Evolutionary conservation across 2,329 filamentous ascomycete species (phyloP).

Genomic region (Ophiostoma piceae): DNA sequence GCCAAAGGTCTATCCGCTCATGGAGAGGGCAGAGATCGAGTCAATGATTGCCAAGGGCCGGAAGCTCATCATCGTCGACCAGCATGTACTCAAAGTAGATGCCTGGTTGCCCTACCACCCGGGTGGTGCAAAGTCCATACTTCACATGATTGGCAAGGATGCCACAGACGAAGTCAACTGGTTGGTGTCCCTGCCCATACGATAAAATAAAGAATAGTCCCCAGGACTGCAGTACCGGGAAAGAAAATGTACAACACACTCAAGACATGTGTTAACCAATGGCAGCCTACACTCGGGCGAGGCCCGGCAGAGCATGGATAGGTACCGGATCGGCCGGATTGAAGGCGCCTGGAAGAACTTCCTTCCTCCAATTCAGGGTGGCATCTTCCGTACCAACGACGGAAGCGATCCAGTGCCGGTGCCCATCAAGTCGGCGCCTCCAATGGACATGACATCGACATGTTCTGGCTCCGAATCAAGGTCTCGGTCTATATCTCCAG

Average conservation of each 20-base stretch:
- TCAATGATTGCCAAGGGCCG: conserved; percentile 75
- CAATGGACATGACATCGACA: conserved; percentile 28
- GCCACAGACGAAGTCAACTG: conserved; percentile 90
- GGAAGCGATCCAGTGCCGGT: conserved; percentile 41
- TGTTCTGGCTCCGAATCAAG: conserved; percentile 21
- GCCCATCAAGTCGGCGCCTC: neutral
- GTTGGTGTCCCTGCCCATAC: conserved; percentile 47
- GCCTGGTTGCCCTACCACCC: conserved; percentile 86
- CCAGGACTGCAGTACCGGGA: neutral
- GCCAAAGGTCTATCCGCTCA: conserved; percentile 34
- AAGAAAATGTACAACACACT: neutral
- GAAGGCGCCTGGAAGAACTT: conserved; percentile 84
- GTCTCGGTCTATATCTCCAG: conserved; percentile 39
- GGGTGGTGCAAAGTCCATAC: conserved; percentile 83
- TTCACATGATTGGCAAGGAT: conserved; percentile 90
- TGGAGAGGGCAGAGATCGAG: conserved; percentile 60
- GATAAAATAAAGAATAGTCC: too few species aligned
- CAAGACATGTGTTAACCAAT: neutral
- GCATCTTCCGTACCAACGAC: conserved; percentile 54
- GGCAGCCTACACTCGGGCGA: conserved; percentile 74
- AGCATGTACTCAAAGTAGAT: conserved; percentile 79
- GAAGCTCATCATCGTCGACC: conserved; percentile 73
- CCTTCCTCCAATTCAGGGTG: conserved; percentile 84
- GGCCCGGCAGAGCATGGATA: conserved; percentile 68
- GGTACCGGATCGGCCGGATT: conserved; percentile 77